These are phyloP conservation scores for Elongisporangium prolatum DNA, from an alignment of 352 stramenopile genomes.

Conservation along the genomic window DNA sequence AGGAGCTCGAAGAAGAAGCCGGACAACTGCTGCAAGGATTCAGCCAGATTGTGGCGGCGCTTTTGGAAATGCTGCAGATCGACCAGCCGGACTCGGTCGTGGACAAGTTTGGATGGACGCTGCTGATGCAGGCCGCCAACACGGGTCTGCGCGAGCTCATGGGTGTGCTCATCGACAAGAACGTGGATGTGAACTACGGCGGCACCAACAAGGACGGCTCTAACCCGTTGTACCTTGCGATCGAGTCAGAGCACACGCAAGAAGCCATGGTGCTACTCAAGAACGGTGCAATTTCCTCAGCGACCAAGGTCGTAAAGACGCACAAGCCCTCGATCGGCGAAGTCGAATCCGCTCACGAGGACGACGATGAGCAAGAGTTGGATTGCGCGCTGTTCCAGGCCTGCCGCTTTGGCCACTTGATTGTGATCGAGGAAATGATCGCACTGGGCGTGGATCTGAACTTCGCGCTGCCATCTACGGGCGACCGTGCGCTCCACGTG, in stretches of 20 bases:
- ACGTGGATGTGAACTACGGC: conserved; percentile 57
- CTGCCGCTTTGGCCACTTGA: conserved; percentile 61
- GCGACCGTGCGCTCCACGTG: conserved; percentile 73
- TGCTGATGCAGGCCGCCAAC: conserved; percentile 85
- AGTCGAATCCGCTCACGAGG: conserved; percentile 9
- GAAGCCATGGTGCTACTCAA: conserved; percentile 68
- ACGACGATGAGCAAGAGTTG: conserved; percentile 42
- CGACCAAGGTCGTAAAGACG: conserved; percentile 61
- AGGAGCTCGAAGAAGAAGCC: conserved; percentile 70
- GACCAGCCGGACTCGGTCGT: conserved; percentile 41
- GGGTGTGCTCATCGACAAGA: conserved; percentile 42
- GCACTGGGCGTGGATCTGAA: conserved; percentile 63
- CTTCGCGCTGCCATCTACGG: conserved; percentile 51
- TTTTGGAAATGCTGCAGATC: conserved; percentile 42
- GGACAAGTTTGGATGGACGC: conserved; percentile 76
- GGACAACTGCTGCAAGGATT: conserved; percentile 66
- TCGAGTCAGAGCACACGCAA: conserved; percentile 70
- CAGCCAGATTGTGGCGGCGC: conserved; percentile 34
- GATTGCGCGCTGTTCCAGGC: conserved; percentile 78
- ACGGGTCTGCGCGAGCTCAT: conserved; percentile 53
- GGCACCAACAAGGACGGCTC: conserved; percentile 37
- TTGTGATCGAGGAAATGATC: conserved; percentile 76
- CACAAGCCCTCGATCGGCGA: conserved; percentile 21
- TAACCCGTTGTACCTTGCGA: conserved; percentile 67
- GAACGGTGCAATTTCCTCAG: conserved; percentile 57